Evolutionary conservation across 495 filamentous ascomycete species (phyloP), one percentile per base, ranked within the genome.

Genomic region (Trichoderma virens): DNA sequence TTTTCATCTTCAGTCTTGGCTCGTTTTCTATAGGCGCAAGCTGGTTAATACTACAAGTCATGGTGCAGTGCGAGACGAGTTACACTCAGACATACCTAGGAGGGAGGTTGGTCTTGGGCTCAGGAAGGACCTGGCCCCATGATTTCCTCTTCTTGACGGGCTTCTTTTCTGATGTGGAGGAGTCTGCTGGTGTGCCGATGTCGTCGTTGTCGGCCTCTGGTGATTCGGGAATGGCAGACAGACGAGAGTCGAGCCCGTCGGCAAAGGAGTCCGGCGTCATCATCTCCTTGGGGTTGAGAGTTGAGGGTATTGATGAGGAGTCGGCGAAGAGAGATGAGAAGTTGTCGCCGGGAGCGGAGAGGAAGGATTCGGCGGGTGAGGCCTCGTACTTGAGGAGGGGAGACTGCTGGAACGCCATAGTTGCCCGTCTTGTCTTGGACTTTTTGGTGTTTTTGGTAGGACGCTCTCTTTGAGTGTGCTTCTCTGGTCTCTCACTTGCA

Each of bases 1-100:
- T 98, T 98, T 76, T 98, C 94, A 73, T 96, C 94, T 63, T 96
- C 92, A 31, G 94, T 98, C 84, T 97, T 98, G 70, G 94, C 94
- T 65, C 94, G 92, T 85, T 98, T 98, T 65, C 91, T 93, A 63
- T 18, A 62, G 5, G n/a, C 20, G 8, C 64, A 34, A 69, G 65
- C 28, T 20, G 27, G 65, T 70, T 65, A 66, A 61, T 3, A 56
- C n/a, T 47, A 23, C n/a, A 23, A 0, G n/a, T 43, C 4, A 41
- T 16, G 8, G 16, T 47, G 8, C 23, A 9, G 23, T 20, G 43
- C 9, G 43, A 20, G 43, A 5, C n/a, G n/a, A 20, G 4, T 23
- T 47, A 7, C 18, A 8, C 9, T 9, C n/a, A n/a, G 20, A 73
- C 83, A 72, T 89, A 93, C 90, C 93, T 87, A 64, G 94, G 94